These are phyloP conservation scores for Iris macrosiphon DNA, from an alignment of 106 monocot genomes.

Conservation along the genomic window DNA sequence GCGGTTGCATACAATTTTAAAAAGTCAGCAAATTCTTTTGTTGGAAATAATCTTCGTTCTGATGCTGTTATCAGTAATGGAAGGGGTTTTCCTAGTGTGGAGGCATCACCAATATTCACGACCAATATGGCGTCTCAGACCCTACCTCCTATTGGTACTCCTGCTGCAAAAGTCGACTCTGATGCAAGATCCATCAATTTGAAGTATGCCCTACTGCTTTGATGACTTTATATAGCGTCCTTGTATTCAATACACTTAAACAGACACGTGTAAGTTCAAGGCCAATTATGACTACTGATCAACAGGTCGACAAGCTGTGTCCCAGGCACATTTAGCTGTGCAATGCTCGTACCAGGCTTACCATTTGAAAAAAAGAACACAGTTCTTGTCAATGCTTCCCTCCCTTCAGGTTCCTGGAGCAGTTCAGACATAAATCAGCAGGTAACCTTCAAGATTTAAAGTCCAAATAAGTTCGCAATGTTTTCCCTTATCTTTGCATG, in stretches of 20 bases:
- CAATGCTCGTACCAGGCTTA: slow-evolving; percentile 33
- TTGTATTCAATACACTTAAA: no score
- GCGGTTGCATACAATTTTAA: slow-evolving; percentile 19
- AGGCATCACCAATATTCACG: slow-evolving; percentile 23
- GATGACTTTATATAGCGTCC: no score
- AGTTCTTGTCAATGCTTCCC: slow-evolving; percentile 19
- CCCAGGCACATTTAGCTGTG: slow-evolving; percentile 13
- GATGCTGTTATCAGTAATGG: slow-evolving; percentile 15
- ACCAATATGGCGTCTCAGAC: slow-evolving; percentile 30
- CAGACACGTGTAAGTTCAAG: background rate
- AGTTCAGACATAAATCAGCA: slow-evolving; percentile 43
- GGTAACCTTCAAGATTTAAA: slow-evolving; percentile 26
- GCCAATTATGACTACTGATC: slow-evolving; percentile 5
- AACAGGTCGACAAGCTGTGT: slow-evolving; percentile 36
- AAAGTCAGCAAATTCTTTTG: slow-evolving; percentile 14
- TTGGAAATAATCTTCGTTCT: slow-evolving; percentile 12
- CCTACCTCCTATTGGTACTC: slow-evolving; percentile 45
- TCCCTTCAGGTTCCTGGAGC: slow-evolving; percentile 48
- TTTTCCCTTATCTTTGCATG: background rate
- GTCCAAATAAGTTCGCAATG: background rate
- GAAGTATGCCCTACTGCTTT: slow-evolving; percentile 38
- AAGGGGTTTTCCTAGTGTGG: slow-evolving; percentile 15
- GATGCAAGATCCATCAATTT: slow-evolving; percentile 26
- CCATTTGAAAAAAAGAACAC: slow-evolving; percentile 29
- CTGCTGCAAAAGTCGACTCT: slow-evolving; percentile 17